phyloP scores from a whole-genome alignment of 805 yeast genomes.

The Sugiyamaella qingdaonensis region DNA sequence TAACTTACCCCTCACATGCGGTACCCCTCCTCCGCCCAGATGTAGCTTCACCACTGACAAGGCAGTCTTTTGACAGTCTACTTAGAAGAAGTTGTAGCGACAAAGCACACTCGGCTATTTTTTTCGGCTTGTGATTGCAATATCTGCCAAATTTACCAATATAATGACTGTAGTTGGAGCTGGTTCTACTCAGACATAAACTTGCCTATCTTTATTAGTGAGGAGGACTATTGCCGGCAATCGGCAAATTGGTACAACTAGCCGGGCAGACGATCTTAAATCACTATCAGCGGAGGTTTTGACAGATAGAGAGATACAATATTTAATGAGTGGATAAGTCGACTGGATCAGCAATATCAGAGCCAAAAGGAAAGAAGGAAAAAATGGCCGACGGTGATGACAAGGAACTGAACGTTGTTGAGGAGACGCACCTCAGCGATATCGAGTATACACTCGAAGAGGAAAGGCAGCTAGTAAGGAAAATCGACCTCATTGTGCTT shows the following conservation, averaged over 20 bases:
- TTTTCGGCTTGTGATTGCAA: no score
- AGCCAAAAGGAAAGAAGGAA: not conserved
- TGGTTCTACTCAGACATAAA: no score
- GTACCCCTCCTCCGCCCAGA: no score
- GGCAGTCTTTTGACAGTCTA: no score
- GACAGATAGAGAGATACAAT: not conserved
- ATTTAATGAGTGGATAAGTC: not conserved
- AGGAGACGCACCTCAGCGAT: not conserved
- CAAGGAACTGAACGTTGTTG: not conserved
- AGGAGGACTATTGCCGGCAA: not conserved
- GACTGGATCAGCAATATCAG: not conserved
- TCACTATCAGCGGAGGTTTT: not conserved
- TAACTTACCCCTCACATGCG: no score
- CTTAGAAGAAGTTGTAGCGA: no score
- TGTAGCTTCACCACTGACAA: no score
- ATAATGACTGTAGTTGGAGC: no score
- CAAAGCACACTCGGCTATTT: no score
- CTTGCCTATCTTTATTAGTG: no score
- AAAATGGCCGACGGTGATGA: not conserved
- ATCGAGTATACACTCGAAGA: not conserved
- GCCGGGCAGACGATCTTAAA: not conserved
- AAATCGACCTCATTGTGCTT: conserved; percentile 1
- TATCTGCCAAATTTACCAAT: no score
- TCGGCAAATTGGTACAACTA: conserved; percentile 2
- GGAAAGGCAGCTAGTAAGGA: not conserved